These are phyloP conservation scores for Fusarium citri DNA, from an alignment of 2,329 filamentous ascomycete species.

Conservation along the genomic window DNA sequence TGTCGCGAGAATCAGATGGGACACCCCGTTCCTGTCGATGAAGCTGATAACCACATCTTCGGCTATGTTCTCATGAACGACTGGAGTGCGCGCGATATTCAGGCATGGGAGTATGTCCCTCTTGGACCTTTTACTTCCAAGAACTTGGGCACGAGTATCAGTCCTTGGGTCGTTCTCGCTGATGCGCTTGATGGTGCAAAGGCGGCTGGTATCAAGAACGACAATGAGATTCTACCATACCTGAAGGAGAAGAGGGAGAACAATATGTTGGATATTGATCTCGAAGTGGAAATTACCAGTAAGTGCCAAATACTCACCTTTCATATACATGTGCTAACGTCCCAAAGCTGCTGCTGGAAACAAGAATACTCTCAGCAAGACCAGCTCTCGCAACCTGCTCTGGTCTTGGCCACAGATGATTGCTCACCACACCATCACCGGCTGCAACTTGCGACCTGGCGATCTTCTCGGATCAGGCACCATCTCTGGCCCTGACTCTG, in stretches of 20 bases:
- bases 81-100: slow-evolving; percentile 72
- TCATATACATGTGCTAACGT: rapidly evolving
- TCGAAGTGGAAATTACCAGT: slow-evolving; percentile 55
- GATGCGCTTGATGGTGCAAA: slow-evolving; percentile 61
- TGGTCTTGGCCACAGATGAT: slow-evolving; percentile 90
- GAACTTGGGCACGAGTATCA: slow-evolving; percentile 69
- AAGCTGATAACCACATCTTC: slow-evolving; percentile 77
- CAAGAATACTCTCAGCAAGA: slow-evolving; percentile 29
- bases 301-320: slow-evolving; percentile 13
- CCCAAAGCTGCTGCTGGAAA: slow-evolving; percentile 47
- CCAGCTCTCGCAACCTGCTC: slow-evolving; percentile 63
- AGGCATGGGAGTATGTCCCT: slow-evolving; percentile 70
- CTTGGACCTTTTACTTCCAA: slow-evolving; percentile 73
- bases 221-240: slow-evolving; percentile 52
- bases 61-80: slow-evolving; percentile 75
- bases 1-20: slow-evolving; percentile 74
- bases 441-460: slow-evolving; percentile 78
- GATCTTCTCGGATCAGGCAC: slow-evolving; percentile 83
- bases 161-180: slow-evolving; percentile 71
- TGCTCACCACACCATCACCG: slow-evolving; percentile 81
- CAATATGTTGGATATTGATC: slow-evolving; percentile 51
- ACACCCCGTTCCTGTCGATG: slow-evolving; percentile 70
- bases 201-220: slow-evolving; percentile 45
- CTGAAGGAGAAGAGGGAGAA: slow-evolving; percentile 66
- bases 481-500: slow-evolving; percentile 72